These are phyloP conservation scores for Hymenoscyphus occultus DNA, from an alignment of 2,329 filamentous ascomycete genomes.

Conservation along the genomic window DNA sequence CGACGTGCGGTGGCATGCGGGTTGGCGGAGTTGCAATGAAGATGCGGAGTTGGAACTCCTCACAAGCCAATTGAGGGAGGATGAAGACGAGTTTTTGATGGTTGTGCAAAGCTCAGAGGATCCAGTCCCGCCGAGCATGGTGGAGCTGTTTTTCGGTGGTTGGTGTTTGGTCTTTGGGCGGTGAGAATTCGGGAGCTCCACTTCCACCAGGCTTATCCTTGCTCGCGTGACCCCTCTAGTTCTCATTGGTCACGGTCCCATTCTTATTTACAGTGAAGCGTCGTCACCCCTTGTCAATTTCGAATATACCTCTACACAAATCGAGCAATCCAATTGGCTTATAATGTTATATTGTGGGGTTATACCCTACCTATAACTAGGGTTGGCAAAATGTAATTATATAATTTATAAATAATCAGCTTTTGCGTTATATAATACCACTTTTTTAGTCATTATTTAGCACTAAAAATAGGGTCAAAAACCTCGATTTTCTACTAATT, in stretches of 20 bases:
- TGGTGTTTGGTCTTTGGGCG: slow-evolving; percentile 4
- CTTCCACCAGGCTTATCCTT: not conserved
- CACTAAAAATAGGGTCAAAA: too few relatives aligned
- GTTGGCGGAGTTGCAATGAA: not conserved
- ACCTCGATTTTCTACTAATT: too few relatives aligned
- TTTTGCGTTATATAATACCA: too few relatives aligned
- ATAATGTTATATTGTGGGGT: too few relatives aligned
- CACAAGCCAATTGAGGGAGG: not conserved
- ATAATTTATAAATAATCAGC: too few relatives aligned
- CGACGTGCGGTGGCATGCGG: not conserved
- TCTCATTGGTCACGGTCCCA: not conserved
- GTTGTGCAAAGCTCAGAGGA: not conserved
- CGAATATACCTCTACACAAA: too few relatives aligned
- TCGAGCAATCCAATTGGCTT: too few relatives aligned
- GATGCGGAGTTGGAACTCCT: not conserved
- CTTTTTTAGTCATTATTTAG: too few relatives aligned
- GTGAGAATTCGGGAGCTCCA: slow-evolving; percentile 1
- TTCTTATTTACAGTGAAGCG: not conserved
- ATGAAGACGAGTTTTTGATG: not conserved
- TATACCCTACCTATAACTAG: too few relatives aligned
- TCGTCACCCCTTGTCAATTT: too few relatives aligned
- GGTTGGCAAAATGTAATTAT: too few relatives aligned
- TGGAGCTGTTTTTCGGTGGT: slow-evolving; percentile 7
- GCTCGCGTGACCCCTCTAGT: not conserved
- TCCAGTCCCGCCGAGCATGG: not conserved